phyloP scores from a whole-genome alignment of 805 yeast genomes.

The Wickerhamomyces tratensis region DNA sequence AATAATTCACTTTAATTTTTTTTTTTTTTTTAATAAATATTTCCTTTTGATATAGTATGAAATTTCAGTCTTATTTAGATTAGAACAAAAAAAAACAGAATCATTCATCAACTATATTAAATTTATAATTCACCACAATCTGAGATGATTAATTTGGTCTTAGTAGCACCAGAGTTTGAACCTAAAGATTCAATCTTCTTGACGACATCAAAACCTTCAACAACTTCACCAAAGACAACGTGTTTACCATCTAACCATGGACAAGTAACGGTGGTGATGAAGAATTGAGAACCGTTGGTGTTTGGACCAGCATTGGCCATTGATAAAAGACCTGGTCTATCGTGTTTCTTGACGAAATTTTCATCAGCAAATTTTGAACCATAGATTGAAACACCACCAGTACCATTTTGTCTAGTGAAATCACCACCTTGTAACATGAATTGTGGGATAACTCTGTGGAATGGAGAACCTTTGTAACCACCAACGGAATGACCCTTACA shows the following conservation, averaged over 20 bases:
- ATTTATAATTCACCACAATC: conserved; percentile 33
- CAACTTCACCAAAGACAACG: conserved; percentile 91
- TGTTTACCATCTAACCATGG: conserved; percentile 92
- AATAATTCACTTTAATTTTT: no score
- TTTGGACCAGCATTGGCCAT: conserved; percentile 99
- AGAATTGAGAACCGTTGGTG: conserved; percentile 97
- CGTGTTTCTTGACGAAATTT: conserved; percentile 66
- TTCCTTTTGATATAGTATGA: no score
- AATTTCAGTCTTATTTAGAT: no score
- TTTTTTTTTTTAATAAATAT: no score
- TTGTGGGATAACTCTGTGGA: conserved; percentile 97
- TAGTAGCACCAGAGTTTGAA: conserved; percentile 64
- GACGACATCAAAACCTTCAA: conserved; percentile 77
- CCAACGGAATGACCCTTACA: conserved; percentile 94
- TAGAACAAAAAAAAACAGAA: no score
- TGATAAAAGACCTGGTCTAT: conserved; percentile 73
- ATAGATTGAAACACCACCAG: conserved; percentile 92
- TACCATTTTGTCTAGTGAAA: conserved; percentile 88
- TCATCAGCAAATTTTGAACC: conserved; percentile 74
- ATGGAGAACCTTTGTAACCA: conserved; percentile 82
- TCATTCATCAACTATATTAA: no score
- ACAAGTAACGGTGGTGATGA: conserved; percentile 82
- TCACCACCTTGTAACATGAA: conserved; percentile 99
- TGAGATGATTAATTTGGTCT: conserved; percentile 55
- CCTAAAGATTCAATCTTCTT: conserved; percentile 78